Evolutionary conservation across 2,329 filamentous ascomycete genomes (phyloP), one percentile per base, ranked within the genome.

Genomic region (Apiospora malaysiana): DNA sequence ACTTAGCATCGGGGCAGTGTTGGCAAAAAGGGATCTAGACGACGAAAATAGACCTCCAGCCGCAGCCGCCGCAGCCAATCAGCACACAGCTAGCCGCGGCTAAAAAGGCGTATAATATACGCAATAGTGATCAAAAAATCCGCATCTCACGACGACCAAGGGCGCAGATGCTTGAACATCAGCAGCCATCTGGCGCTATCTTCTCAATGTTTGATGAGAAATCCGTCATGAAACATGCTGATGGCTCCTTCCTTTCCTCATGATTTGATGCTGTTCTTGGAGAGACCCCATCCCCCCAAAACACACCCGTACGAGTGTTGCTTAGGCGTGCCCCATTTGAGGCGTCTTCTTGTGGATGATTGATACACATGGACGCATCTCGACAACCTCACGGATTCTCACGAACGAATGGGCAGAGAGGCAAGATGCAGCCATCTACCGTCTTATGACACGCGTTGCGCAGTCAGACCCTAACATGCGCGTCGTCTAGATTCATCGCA

Each of bases 121-220:
- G 7, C 51, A 37, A 59, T 1, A 37, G 6, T 56, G 25, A 27
- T 21, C 25, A 21, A 4, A 9, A n/a, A 6, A 10, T 21, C 12
- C 16, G 10, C 16, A 14, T 59, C 18, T 59, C 56, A 21, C 56
- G 56, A 63, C 56, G 32, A 32, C 32, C 32, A 32, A 32, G 32
- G 56, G 56, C 56, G 56, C 56, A 63, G 56, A 37, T 63, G 56
- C 56, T 63, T 63, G 56, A 40, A n/a, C 32, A n/a, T 63, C 56
- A 40, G 56, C 32, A 63, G 56, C 32, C 27, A 40, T 37, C 18
- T 40, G 27, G 32, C 12, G 23, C 23, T 23, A 25, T 7, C 46
- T 49, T 49, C 49, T 56, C 49, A 8, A 56, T 7, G 18, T 27
- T 27, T 37, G 51, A 27, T 59, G 51, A 59, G 27, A 37, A 40